Conservation (phyloP, 805 yeast genomes). For the Candida alai region DNA sequence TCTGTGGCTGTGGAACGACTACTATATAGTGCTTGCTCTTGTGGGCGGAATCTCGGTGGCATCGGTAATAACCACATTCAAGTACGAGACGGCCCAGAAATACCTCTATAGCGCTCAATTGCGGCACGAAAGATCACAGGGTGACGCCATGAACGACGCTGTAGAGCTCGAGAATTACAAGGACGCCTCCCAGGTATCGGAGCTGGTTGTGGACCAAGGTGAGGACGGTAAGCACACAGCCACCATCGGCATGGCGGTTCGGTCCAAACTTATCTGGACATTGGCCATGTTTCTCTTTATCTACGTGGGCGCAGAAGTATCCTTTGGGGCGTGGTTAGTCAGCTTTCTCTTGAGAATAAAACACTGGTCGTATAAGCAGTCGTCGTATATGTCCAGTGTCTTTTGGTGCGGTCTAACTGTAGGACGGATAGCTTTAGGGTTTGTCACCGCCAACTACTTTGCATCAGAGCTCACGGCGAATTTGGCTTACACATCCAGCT, state of each 20-base stretch:
- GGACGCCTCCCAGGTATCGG: neutral
- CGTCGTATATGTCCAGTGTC: conserved; percentile 47
- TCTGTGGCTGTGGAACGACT: conserved; percentile 48
- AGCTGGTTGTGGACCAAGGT: conserved; percentile 12
- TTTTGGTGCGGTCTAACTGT: conserved; percentile 51
- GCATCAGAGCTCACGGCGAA: conserved; percentile 45
- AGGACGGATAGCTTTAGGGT: conserved; percentile 49
- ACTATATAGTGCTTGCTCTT: conserved; percentile 34
- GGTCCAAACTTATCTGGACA: conserved; percentile 35
- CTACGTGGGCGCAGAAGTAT: conserved; percentile 51
- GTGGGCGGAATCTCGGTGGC: conserved; percentile 23
- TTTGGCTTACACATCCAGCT: conserved; percentile 30
- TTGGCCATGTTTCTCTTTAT: conserved; percentile 41
- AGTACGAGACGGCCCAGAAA: conserved; percentile 44
- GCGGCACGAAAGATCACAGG: conserved; percentile 8
- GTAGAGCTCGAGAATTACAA: conserved; percentile 11
- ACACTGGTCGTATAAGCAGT: conserved; percentile 26
- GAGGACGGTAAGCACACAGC: conserved; percentile 11
- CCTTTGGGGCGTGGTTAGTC: conserved; percentile 53
- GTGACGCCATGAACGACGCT: too few species aligned
- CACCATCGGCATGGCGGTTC: conserved; percentile 29
- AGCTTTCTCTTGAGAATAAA: conserved; percentile 44
- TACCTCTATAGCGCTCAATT: conserved; percentile 25
- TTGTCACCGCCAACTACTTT: conserved; percentile 49
- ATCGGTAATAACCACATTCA: conserved; percentile 25